Evolutionary conservation across 495 filamentous ascomycete species (phyloP).

Genomic region (Jackrogersella minutella): DNA sequence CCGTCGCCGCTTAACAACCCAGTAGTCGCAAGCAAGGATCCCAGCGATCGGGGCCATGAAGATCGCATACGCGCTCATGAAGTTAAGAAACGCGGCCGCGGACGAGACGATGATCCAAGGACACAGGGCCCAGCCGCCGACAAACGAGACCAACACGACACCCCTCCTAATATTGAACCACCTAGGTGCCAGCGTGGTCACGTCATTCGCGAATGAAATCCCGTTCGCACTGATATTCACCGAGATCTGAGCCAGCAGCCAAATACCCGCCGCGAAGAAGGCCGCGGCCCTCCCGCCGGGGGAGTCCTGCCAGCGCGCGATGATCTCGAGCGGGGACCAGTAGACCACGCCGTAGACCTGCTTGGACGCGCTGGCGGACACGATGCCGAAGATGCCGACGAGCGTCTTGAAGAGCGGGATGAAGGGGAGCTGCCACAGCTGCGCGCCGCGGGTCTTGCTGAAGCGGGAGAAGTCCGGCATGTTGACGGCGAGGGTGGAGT

Average conservation of each 20-base stretch:
- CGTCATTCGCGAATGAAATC: constrained; percentile 70
- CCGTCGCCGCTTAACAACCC: constrained; percentile 54
- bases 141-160: constrained; percentile 63
- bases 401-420: constrained; percentile 45
- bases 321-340: constrained; percentile 46
- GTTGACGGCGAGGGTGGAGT: constrained; percentile 45
- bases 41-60: constrained; percentile 58
- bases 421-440: constrained; percentile 43
- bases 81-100: constrained; percentile 64
- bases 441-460: constrained; percentile 40
- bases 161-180: constrained; percentile 69
- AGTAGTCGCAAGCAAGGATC: constrained; percentile 58
- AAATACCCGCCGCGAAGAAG: constrained; percentile 52
- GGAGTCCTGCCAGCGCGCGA: constrained; percentile 39
- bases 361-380: constrained; percentile 39
- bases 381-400: constrained; percentile 43
- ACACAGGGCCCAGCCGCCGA: constrained; percentile 65
- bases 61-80: constrained; percentile 60
- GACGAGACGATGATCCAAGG: constrained; percentile 69
- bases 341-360: constrained; percentile 39
- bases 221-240: constrained; percentile 72
- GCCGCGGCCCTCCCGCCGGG: constrained; percentile 33
- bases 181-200: constrained; percentile 62
- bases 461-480: constrained; percentile 45
- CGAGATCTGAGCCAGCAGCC: constrained; percentile 63